These are phyloP conservation scores for Polyplosphaeria fusca DNA, from an alignment of 495 filamentous ascomycete species.

Conservation along the genomic window DNA sequence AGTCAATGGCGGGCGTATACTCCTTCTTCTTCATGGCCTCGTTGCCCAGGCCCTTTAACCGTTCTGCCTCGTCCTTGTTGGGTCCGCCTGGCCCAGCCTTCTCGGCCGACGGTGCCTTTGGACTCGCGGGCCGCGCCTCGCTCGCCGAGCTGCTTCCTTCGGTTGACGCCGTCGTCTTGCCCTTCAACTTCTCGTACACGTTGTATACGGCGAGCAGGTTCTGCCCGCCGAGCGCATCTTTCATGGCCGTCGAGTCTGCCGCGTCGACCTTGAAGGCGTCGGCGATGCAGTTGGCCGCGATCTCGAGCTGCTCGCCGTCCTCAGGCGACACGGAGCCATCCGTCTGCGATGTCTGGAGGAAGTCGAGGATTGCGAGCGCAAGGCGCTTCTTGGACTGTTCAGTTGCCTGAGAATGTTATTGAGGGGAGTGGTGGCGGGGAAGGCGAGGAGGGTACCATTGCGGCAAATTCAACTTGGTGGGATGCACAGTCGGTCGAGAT, in stretches of 20 bases:
- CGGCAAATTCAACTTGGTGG: no score
- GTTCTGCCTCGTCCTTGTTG: constrained; percentile 65
- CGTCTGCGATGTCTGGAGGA: constrained; percentile 76
- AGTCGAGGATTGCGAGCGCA: constrained; percentile 94
- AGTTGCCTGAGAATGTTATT: constrained; percentile 18
- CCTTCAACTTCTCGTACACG: constrained; percentile 93
- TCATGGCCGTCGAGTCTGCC: constrained; percentile 65
- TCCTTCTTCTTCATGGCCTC: constrained; percentile 90
- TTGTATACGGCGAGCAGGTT: constrained; percentile 85
- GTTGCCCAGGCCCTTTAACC: constrained; percentile 87
- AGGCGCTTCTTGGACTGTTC: constrained; percentile 82
- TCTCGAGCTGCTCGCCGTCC: constrained; percentile 86
- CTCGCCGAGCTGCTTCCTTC: constrained; percentile 7
- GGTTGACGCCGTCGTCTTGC: constrained; percentile 47
- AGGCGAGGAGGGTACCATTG: constrained; percentile 6
- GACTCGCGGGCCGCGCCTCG: constrained; percentile 21
- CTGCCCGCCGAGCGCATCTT: constrained; percentile 75
- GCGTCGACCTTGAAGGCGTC: constrained; percentile 94
- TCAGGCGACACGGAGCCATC: constrained; percentile 85
- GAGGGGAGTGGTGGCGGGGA: not conserved
- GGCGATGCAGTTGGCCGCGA: constrained; percentile 87
- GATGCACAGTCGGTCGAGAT: no score
- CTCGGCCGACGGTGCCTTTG: constrained; percentile 40
- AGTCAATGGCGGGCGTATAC: constrained; percentile 72
- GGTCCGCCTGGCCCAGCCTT: constrained; percentile 1